Evolutionary conservation across 176 grass and related monocot genomes (phyloP).

Genomic region (Triticum turgidum): DNA sequence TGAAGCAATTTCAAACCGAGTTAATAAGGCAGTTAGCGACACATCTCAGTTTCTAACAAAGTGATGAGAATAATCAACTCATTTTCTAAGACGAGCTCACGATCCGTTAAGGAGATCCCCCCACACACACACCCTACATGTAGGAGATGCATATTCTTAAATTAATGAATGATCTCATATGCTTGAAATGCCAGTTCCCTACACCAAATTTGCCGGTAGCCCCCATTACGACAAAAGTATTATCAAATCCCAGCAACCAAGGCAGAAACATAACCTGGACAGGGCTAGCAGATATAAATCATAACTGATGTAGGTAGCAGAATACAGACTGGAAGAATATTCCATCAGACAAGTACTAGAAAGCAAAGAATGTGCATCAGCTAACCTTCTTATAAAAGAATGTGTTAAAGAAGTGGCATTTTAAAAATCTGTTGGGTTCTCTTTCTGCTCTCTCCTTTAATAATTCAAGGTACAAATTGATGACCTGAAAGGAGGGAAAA

Average conservation of each 20-base stretch:
- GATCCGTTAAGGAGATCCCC: too few species aligned
- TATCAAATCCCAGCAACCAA: neutral
- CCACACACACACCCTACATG: too few species aligned
- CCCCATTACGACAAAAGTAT: neutral
- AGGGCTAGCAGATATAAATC: neutral
- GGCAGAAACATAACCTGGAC: neutral
- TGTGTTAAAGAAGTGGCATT: conserved; percentile 92
- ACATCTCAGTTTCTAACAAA: too few species aligned
- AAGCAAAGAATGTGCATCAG: conserved; percentile 22
- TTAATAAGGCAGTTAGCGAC: neutral
- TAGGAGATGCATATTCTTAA: conserved; percentile 1
- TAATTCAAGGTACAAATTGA: conserved; percentile 85
- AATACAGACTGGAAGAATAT: neutral
- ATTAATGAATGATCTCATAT: neutral
- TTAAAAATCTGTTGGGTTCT: conserved; percentile 60
- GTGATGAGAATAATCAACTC: too few species aligned
- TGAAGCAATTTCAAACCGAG: neutral
- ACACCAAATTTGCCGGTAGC: neutral
- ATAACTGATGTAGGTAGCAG: neutral
- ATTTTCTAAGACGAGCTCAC: too few species aligned
- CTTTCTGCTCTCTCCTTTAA: conserved; percentile 76
- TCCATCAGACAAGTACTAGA: neutral
- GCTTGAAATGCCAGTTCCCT: conserved; percentile 2
- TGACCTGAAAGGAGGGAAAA: conserved; percentile 50
- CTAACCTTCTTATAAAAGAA: conserved; percentile 82